Base-by-base conservation (phyloP, 495 filamentous ascomycete species). In the Annulohypoxylon maeteangense region DNA sequence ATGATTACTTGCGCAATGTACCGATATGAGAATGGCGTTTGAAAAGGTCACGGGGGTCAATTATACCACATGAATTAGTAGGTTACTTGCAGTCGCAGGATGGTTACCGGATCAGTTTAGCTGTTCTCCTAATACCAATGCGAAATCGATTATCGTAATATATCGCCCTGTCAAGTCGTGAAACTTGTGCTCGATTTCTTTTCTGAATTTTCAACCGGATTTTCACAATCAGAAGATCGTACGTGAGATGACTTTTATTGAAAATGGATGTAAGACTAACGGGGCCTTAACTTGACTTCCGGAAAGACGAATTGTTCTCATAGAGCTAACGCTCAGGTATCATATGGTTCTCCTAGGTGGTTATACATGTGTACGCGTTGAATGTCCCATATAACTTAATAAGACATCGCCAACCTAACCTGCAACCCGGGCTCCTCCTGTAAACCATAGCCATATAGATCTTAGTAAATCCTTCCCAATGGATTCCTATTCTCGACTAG, bases 1-100 rank as follows among this genome's bases (percentile, higher is more conserved):
- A 38, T 88, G 65, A 81, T 70, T 29, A 16, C 38, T 40, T 40
- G 8, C 61, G 10, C 29, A 36, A 16, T 68, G 59, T 61, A 64
- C 50, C 47, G 25, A 53, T 67, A 61, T 34, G 53, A 60, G 44
- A 59, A 20, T 10, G 76, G 71, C 66, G 68, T 74, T 76, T 42
- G n/a, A 4, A 53, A 11, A 53, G 53, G 58, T 58, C 11, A 50
- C 34, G 34, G 27, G 36, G 55, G 58, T 70, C 29, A n/a, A 45
- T 54, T 69, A 74, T 71, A 78, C 65, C 59, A 65, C 59, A 11
- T 62, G 72, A 40, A 54, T 67, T 62, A 10, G 18, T 29, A 18
- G 60, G 36, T 57, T 27, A 20, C 50, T 53, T 48, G 59, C 47
- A 29, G 2, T 63, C 38, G 57, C 68, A 45, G 51, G 29, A 25